Evolutionary conservation across 768 basidiomycete species (phyloP).

Genomic region (Termitomyces sp.): DNA sequence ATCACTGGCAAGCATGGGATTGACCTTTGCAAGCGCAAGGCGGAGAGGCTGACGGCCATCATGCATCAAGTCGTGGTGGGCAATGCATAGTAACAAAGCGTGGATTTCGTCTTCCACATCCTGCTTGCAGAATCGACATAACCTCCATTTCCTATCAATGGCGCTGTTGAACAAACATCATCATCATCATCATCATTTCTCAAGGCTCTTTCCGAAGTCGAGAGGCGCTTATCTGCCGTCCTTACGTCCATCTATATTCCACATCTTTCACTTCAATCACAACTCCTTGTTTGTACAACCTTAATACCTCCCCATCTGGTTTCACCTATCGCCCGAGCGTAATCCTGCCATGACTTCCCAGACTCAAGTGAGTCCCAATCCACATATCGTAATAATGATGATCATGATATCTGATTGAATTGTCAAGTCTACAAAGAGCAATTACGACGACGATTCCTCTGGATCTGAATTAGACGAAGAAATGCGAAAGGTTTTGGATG

Average conservation of each 20-base stretch:
- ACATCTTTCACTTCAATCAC: background rate
- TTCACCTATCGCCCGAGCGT: background rate
- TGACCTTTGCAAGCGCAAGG: too few species aligned
- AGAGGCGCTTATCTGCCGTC: background rate
- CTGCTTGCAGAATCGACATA: too few species aligned
- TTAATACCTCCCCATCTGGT: background rate
- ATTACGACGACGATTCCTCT: background rate
- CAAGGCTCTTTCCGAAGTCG: background rate
- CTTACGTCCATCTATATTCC: background rate
- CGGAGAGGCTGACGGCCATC: too few species aligned
- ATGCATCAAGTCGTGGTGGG: too few species aligned
- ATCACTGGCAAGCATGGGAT: too few species aligned
- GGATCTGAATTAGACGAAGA: constrained; percentile 1
- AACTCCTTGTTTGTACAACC: background rate
- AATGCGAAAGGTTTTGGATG: background rate
- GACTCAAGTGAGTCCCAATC: background rate
- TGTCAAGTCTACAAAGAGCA: background rate
- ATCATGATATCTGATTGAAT: background rate
- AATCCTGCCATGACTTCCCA: background rate
- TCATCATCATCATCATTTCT: too few species aligned
- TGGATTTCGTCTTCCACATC: too few species aligned
- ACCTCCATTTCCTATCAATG: too few species aligned
- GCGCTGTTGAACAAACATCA: too few species aligned
- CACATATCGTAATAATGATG: background rate
- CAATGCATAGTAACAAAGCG: too few species aligned